Evolutionary conservation across 805 yeast genomes (phyloP), one percentile per base, ranked within the genome.

Genomic region (Torulaspora indica): DNA sequence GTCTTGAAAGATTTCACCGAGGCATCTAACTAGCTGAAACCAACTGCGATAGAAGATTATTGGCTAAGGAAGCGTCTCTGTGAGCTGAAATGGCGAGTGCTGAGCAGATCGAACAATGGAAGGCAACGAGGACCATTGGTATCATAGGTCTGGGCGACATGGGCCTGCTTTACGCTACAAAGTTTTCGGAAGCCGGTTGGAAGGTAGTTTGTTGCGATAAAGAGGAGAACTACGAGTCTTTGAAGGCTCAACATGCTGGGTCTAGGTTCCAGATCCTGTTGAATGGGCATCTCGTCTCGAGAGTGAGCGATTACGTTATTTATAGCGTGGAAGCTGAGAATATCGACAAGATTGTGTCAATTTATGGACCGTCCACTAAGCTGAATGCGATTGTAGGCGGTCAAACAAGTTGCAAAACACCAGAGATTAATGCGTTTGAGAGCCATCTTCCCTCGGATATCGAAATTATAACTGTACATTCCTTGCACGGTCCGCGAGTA

Each of bases 81-180:
- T n/a, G 37, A 8, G 14, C 5, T 34, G 30, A 24, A 32, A 9
- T 46, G 45, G 43, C 33, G 12, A 22, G 57, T 6, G 42, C 38
- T 7, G 54, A 53, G 6, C 56, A 49, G 30, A 45, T 60, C 5
- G 34, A 39, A 9, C 44, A 53, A 47, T 71, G 74, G 76, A 70
- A 73, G 45, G 45, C 45, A 10, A 51, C 70, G 15, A 83, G 82
- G 60, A 72, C 71, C 15, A 76, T 93, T 36, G 98, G 98, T 1
- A 85, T 93, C 51, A 90, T 93, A 47, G 98, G 98, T 2, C 75
- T 91, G 28, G 98, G 98, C 24, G 98, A 91, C 63, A 93, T 93
- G 98, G 98, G 98, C 6, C 69, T 78, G 29, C 67, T 93, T 56
- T 93, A 93, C 59, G 97, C 98, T 45, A 71, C 74, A 15, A 68